Conservation (phyloP, 305 asterid species). For the Fraxinus angustifolia region DNA sequence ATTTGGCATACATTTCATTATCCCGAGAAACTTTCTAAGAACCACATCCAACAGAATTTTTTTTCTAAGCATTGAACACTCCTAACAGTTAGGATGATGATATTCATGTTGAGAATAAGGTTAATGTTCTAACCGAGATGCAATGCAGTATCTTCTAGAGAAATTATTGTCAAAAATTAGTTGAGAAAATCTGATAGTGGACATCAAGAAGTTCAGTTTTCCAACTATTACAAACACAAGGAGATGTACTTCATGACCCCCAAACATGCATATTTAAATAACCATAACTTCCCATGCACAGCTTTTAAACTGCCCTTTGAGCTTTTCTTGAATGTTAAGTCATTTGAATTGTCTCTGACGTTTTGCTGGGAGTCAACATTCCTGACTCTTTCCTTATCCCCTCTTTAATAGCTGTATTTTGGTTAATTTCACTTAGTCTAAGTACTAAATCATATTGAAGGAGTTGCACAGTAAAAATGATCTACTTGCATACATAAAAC, state of each 20-base stretch:
- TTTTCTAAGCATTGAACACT: neutral
- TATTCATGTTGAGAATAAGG: neutral
- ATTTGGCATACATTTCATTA: neutral
- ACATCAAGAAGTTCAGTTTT: neutral
- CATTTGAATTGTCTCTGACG: neutral
- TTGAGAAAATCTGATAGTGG: neutral
- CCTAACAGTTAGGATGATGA: neutral
- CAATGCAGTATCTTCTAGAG: neutral
- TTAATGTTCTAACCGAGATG: neutral
- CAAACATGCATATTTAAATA: neutral
- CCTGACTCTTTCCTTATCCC: neutral
- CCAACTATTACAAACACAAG: neutral
- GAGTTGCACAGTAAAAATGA: neutral
- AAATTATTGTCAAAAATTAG: neutral
- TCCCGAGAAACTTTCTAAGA: neutral
- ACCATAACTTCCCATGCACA: neutral
- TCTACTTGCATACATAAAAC: neutral
- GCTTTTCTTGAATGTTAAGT: neutral
- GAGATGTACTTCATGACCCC: neutral
- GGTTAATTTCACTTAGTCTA: neutral
- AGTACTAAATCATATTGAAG: neutral
- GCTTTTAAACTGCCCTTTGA: neutral
- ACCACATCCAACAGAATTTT: neutral
- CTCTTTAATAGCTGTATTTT: neutral
- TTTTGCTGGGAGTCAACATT: neutral